A percentile compares a stretch with the other conserved stretches of the same genome.
phyloP scores from a whole-genome alignment of 192 early-diverging fungal species.

The Gryganskiella cystojenkinii region DNA sequence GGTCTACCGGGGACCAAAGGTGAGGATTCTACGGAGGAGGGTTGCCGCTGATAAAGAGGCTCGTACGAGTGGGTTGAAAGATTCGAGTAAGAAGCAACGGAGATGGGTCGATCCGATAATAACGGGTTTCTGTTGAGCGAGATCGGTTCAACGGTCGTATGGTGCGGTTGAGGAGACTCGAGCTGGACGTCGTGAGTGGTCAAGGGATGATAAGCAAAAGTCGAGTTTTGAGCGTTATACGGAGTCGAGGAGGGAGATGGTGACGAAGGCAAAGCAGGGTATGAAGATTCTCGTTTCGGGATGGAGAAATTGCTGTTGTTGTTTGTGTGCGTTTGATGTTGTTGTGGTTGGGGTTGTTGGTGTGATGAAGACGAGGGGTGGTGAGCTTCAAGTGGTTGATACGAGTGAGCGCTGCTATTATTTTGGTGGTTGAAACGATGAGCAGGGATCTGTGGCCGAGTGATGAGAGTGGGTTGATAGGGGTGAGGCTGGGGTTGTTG shows the following conservation, averaged over 20 bases:
- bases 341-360: slow-evolving; percentile 2
- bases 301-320: background rate
- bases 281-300: background rate
- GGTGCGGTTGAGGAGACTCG: slow-evolving; percentile 27
- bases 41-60: slow-evolving; percentile 15
- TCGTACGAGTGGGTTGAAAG: slow-evolving; percentile 45
- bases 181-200: slow-evolving; percentile 10
- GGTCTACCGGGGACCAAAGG: background rate
- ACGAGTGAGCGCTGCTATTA: background rate
- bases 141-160: slow-evolving; percentile 3
- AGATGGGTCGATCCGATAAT: slow-evolving; percentile 13
- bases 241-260: background rate
- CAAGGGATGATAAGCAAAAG: background rate
- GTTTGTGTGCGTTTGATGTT: background rate
- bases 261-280: background rate
- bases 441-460: background rate
- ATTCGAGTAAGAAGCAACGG: slow-evolving; percentile 32
- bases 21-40: background rate
- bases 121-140: too few relatives aligned
- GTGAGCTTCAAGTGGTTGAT: background rate
- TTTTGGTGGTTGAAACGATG: background rate
- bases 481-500: slow-evolving; percentile 6
- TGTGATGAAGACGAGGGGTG: background rate
- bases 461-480: background rate
- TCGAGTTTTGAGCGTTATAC: background rate